Evolutionary conservation across 1,139 yeast genomes (phyloP), one percentile per base, ranked within the genome.

Genomic region (Taphrina flavorubra): DNA sequence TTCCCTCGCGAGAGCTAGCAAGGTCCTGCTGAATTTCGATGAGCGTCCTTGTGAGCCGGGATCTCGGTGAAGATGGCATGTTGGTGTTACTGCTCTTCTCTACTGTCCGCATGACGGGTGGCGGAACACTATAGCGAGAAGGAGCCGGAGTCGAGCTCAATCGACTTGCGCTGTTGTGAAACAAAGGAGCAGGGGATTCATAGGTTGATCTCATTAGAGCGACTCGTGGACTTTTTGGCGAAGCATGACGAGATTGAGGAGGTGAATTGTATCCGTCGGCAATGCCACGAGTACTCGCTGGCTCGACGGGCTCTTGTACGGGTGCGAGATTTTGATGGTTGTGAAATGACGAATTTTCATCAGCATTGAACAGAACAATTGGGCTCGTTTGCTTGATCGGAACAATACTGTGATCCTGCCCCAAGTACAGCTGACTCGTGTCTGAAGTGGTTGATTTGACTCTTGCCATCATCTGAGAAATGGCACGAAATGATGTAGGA

Each of bases 221-320:
- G 2, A 18, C 11, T 20, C 53, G 25, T 53, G 58, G 20, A 37
- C 20, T 56, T 13, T 16, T 31, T 13, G 62, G 62, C 20, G 62
- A 58, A 11, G 62, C 46, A 44, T 46, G 62, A 14, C 51, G 51
- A 16, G 62, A 58, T 44, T 58, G 62, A 14, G 62, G 62, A 20
- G 62, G 62, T 14, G 62, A 58, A 8, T 44, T 58, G 16, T 58
- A 58, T 37, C 62, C 62, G 25, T 42, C 53, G 2, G 53, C 53
- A 39, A 58, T 40, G 11, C 13, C 62, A 6, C 53, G 47, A n/a
- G 3, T n/a, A 16, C n/a, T 44, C 8, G n/a, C 8, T 13, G 47
- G 18, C 8, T 8, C 47, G 2, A 16, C n/a, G 8, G 13, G 47
- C n/a, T 13, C 47, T 5, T 44, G 47, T 16, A 13, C 47, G 6